A percentile compares a stretch with the other conserved stretches of the same genome.
Evolutionary conservation across 2,329 filamentous ascomycete genomes (phyloP).

Genomic region (Xylaria sp.): DNA sequence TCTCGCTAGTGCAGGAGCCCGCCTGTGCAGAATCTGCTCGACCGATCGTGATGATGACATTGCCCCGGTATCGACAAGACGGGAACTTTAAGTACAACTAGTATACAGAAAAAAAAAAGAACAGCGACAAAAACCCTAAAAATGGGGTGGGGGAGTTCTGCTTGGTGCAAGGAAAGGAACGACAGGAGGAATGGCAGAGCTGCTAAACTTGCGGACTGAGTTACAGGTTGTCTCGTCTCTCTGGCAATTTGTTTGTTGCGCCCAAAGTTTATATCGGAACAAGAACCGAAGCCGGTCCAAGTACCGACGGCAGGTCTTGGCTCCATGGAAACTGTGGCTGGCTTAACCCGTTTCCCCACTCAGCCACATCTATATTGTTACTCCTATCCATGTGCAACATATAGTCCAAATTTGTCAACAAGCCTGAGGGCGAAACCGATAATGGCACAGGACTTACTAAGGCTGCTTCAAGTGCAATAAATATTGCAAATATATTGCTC

Average conservation of each 20-base stretch:
- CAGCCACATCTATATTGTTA: neutral
- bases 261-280: too few species aligned
- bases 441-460: neutral
- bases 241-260: neutral
- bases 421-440: neutral
- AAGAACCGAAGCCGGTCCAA: too few species aligned
- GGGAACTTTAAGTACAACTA: neutral
- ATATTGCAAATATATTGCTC: neutral
- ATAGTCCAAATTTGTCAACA: constrained; percentile 19
- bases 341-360: neutral
- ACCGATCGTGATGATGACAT: constrained; percentile 22
- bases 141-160: neutral
- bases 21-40: constrained; percentile 29
- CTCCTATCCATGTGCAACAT: too few species aligned
- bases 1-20: constrained; percentile 21
- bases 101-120: neutral
- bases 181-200: neutral
- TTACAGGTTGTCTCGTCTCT: neutral
- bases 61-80: neutral
- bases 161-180: neutral
- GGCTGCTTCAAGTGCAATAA: constrained; percentile 6
- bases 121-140: too few species aligned
- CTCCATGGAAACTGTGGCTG: neutral
- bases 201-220: neutral
- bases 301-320: too few species aligned